Percentiles rank a stretch among this genome's conserved stretches.
These are phyloP conservation scores for Kalmusia sp. DNA, from an alignment of 2,329 filamentous ascomycete genomes.

Conservation along the genomic window DNA sequence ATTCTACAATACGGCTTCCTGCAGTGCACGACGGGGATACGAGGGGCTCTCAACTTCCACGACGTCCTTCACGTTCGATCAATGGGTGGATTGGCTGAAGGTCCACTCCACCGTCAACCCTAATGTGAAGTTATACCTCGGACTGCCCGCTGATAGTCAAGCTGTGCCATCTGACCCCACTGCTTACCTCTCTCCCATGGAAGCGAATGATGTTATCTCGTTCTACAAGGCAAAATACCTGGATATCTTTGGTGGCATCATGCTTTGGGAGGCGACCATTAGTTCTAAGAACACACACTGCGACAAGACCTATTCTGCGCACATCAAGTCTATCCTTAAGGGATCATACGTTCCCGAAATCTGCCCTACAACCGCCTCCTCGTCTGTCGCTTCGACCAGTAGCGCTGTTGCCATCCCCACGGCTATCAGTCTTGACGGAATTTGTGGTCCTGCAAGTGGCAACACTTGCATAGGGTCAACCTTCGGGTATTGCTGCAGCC, in stretches of 20 bases:
- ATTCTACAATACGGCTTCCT: slow-evolving; percentile 62
- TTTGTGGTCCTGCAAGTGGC: slow-evolving; percentile 17
- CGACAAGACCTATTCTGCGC: slow-evolving; percentile 53
- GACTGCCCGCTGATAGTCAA: slow-evolving; percentile 48
- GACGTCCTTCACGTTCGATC: slow-evolving; percentile 55
- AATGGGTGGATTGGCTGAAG: slow-evolving; percentile 51
- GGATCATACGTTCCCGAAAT: slow-evolving; percentile 22
- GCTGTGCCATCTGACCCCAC: slow-evolving; percentile 31
- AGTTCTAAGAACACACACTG: slow-evolving; percentile 55
- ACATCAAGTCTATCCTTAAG: slow-evolving; percentile 53
- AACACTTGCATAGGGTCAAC: slow-evolving; percentile 21
- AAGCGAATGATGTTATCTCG: slow-evolving; percentile 56
- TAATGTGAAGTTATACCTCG: slow-evolving; percentile 61
- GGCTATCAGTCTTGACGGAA: slow-evolving; percentile 14
- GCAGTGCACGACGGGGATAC: slow-evolving; percentile 56
- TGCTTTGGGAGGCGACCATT: slow-evolving; percentile 65
- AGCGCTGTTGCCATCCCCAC: slow-evolving; percentile 10
- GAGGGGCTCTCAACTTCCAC: slow-evolving; percentile 29
- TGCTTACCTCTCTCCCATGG: slow-evolving; percentile 56
- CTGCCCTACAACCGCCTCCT: slow-evolving; percentile 26
- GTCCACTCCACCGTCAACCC: slow-evolving; percentile 44
- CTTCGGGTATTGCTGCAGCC: slow-evolving; percentile 22
- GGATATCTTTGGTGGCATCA: slow-evolving; percentile 62
- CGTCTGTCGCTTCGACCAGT: slow-evolving; percentile 14
- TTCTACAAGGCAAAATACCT: slow-evolving; percentile 40